Evolutionary conservation across 176 grass and related monocot species (phyloP), one percentile per base, ranked within the genome.

Genomic region (Typha latifolia): DNA sequence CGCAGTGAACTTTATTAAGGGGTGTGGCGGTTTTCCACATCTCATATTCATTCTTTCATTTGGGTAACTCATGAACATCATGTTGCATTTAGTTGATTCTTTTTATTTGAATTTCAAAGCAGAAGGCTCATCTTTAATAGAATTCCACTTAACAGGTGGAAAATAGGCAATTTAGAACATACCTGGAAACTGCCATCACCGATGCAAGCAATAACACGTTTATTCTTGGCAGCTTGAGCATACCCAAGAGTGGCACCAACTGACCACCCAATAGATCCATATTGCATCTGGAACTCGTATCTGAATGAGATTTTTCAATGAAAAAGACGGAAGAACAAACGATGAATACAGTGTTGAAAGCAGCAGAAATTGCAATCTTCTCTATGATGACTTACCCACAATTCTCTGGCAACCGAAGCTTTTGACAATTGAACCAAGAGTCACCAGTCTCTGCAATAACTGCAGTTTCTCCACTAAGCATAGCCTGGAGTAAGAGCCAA

Each of bases 241-340:
- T 88, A 88, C 2, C 85, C 85, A 49, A 88, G 85, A 48, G 85
- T 88, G 2, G 85, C 85, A 70, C 85, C 81, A 15, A 88, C 77
- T 1, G 85, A 88, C 85, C 85, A 88, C 29, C 85, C 85, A 24
- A 88, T 88, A 3, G 85, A 88, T 10, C 85, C 85, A 70, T 88
- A 88, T 47, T 88, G 85, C 85, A 88, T 88, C 69, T 88, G 85
- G 69, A 84, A 88, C 77, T 88, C 81, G 29, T 77, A 87, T 55
- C 84, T 87, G 66, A 68, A 15, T 24, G 24, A 32, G 9, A 71
- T 15, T 31, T 67, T 3, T 29, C 64, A 48, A 61, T 84, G 29
- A 72, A 13, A 37, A 3, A 47, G 24, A 5, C 72, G n/a, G 31
- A 18, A 7, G 48, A 32, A 24, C 16, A 66, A 51, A 49, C 5